These are phyloP conservation scores for Geum urbanum DNA, from an alignment of 306 rosid genomes.

Conservation along the genomic window DNA sequence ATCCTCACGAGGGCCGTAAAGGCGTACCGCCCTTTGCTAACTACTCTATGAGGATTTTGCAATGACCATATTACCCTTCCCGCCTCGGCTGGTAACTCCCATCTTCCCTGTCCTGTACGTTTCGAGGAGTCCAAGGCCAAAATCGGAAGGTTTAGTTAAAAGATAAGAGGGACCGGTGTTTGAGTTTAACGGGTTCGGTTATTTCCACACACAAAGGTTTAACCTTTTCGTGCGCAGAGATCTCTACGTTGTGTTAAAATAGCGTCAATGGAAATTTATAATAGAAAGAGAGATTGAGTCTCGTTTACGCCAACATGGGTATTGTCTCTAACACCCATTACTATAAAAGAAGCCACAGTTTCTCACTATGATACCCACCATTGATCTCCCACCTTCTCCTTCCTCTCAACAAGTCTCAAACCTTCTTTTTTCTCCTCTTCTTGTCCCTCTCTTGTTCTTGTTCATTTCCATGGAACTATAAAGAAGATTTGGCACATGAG, in stretches of 20 bases:
- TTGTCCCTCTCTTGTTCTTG: conserved; percentile 21
- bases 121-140: neutral
- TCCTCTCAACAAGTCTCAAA: neutral
- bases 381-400: conserved; percentile 13
- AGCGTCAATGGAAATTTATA: conserved; percentile 44
- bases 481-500: neutral
- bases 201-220: conserved; percentile 23
- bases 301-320: conserved; percentile 77
- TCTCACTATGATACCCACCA: conserved; percentile 30
- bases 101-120: neutral
- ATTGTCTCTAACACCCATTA: conserved; percentile 41
- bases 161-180: neutral
- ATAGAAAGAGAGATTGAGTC: conserved; percentile 58
- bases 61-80: conserved; percentile 25
- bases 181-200: conserved; percentile 23
- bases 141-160: neutral
- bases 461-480: conserved; percentile 27
- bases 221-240: conserved; percentile 20
- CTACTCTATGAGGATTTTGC: neutral
- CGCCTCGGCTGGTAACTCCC: neutral
- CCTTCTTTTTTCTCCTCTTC: conserved; percentile 17
- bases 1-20: conserved; percentile 7
- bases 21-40: conserved; percentile 2
- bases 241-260: conserved; percentile 23
- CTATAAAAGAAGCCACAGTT: conserved; percentile 75